Evolutionary conservation across 148 eudicot species (phyloP), one percentile per base, ranked within the genome.

Genomic region (Suaeda aralocaspica): DNA sequence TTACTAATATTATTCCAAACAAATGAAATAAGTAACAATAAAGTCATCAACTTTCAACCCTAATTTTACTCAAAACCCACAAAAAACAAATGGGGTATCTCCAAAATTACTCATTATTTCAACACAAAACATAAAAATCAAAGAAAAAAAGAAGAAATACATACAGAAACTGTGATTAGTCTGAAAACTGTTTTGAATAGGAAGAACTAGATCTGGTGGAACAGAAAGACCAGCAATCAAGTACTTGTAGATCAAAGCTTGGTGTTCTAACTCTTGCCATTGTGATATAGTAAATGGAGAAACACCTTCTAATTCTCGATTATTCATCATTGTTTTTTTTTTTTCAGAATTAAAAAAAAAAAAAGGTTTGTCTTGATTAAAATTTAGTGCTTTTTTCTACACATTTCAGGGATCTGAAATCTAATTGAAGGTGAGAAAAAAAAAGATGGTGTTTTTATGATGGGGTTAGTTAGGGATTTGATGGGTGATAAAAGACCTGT

Each of bases 161-260:
- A 5, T 36, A 21, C 64, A 9, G 28, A 50, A 49, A 49, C n/a
- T 14, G 3, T 1, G 0, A 49, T 9, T 4, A 16, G 24, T n/a
- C 22, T 49, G 53, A 19, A 49, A 55, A 48, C 59, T 61, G 16
- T 62, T 62, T 18, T 51, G 72, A 55, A 68, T 68, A 31, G 60
- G 61, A 36, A 57, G 65, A 62, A 68, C 59, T 18, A 70, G 71
- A 66, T 55, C 55, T 49, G 69, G 64, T 30, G 74, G 57, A 4
- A 64, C 53, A 26, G 75, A 56, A 15, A 61, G 25, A 6, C 74
- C 73, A 41, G 78, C 76, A 28, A 61, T 42, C 45, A 73, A 21
- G 19, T 75, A 49, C 49, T 62, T 75, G 33, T 34, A 67, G 72
- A 68, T 75, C 59, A 68, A 22, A 67, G 72, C 76, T 61, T 75